Evolutionary conservation across 257 asterid species (phyloP).

Genomic region (Anisodus tanguticus): DNA sequence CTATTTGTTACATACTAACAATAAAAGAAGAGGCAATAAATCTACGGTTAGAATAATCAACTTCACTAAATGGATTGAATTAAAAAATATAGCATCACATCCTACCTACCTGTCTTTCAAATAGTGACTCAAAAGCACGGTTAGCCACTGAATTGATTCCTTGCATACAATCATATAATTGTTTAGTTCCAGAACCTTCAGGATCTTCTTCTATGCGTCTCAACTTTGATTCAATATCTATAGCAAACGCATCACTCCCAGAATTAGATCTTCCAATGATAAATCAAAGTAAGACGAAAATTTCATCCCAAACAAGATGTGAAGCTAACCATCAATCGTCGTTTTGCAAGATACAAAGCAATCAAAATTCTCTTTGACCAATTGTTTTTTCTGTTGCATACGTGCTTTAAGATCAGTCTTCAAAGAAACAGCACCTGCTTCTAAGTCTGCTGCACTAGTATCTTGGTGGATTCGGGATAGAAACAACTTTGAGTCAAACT

Average conservation of each 20-base stretch:
- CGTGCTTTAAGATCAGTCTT: conserved; percentile 90
- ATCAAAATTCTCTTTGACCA: conserved; percentile 98
- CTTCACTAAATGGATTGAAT: conserved; percentile 29
- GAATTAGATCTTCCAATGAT: conserved; percentile 15
- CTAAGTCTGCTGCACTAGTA: conserved; percentile 87
- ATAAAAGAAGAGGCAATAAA: background rate
- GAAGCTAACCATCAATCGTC: conserved; percentile 90
- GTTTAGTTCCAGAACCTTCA: conserved; percentile 93
- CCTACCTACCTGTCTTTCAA: conserved; percentile 94
- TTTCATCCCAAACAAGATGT: conserved; percentile 8
- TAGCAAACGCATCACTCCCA: conserved; percentile 30
- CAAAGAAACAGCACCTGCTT: conserved; percentile 82
- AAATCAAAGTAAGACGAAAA: conserved; percentile 11
- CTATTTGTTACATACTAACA: conserved; percentile 33
- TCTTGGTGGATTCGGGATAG: conserved; percentile 90
- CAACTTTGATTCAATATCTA: conserved; percentile 95
- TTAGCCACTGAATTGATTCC: conserved; percentile 83
- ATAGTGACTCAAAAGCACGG: conserved; percentile 93
- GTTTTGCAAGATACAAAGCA: conserved; percentile 99
- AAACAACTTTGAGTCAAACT: conserved; percentile 82
- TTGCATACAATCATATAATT: conserved; percentile 76
- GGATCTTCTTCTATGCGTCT: conserved; percentile 98
- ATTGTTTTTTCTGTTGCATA: conserved; percentile 92
- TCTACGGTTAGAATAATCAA: conserved; percentile 32
- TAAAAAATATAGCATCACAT: conserved; percentile 33